Evolutionary conservation across 2,329 filamentous ascomycete species (phyloP).

Genomic region (Penicillium sp.): DNA sequence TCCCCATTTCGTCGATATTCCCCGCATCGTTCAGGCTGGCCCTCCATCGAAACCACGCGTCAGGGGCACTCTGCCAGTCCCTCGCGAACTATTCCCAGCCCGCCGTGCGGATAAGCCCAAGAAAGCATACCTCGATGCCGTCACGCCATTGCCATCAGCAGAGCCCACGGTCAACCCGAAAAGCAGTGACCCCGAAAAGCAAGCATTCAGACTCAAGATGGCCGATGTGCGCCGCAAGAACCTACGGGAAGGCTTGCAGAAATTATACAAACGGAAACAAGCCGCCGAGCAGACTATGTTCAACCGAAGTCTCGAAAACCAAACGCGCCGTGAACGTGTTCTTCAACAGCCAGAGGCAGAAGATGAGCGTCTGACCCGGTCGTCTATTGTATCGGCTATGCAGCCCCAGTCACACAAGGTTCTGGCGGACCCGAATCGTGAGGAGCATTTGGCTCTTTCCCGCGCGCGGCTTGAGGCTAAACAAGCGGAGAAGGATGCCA

Average conservation of each 20-base stretch:
- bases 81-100: conserved; percentile 69
- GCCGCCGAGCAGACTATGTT: conserved; percentile 33
- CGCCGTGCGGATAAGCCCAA: conserved; percentile 57
- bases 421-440: conserved; percentile 58
- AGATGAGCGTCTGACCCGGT: conserved; percentile 70
- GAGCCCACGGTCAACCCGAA: conserved; percentile 28
- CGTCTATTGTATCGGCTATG: conserved; percentile 55
- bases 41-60: conserved; percentile 45
- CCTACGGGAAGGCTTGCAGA: conserved; percentile 62
- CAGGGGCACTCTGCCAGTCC: conserved; percentile 76
- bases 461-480: conserved; percentile 37
- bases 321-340: conserved; percentile 46
- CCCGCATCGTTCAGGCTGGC: conserved; percentile 67
- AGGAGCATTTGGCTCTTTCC: conserved; percentile 46
- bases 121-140: conserved; percentile 54
- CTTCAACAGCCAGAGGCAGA: conserved; percentile 62
- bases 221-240: conserved; percentile 66
- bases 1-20: conserved; percentile 78
- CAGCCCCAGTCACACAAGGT: conserved; percentile 46
- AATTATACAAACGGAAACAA: conserved; percentile 63
- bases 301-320: conserved; percentile 43
- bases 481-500: conserved; percentile 49
- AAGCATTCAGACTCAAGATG: conserved; percentile 66
- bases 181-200: conserved; percentile 44
- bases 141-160: conserved; percentile 50